Conservation (phyloP, 2,329 filamentous ascomycete genomes). For the Ambrosiella xylebori region DNA sequence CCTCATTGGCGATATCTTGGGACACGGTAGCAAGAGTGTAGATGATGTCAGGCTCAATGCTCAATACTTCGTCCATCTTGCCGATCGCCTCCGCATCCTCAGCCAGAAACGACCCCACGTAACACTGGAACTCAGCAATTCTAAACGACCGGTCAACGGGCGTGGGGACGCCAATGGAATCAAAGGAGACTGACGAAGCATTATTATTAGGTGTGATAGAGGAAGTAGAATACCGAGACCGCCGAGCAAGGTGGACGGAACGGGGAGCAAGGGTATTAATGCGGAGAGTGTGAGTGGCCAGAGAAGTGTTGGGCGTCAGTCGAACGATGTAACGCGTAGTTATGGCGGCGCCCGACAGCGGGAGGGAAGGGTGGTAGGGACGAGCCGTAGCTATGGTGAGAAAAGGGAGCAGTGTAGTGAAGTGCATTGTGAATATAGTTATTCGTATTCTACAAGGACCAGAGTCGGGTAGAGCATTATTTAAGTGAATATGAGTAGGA, state of each 20-base stretch:
- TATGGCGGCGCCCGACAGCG: not conserved
- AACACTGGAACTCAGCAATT: slow-evolving; percentile 11
- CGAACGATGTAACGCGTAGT: not conserved
- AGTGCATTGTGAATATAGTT: not conserved
- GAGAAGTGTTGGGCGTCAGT: not conserved
- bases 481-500: not conserved
- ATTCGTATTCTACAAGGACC: not conserved
- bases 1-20: not conserved
- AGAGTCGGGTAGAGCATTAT: not conserved
- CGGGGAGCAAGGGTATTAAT: not conserved
- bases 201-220: not conserved
- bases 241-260: not conserved
- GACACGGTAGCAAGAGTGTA: not conserved
- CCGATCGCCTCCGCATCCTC: slow-evolving; percentile 13
- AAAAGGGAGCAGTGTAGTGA: not conserved
- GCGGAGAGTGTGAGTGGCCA: not conserved
- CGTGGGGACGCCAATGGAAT: not conserved
- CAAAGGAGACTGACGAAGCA: not conserved
- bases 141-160: slow-evolving; percentile 3
- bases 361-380: not conserved
- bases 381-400: not conserved
- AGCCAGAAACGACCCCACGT: slow-evolving; percentile 12
- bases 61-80: slow-evolving; percentile 5
- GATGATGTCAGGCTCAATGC: slow-evolving; percentile 6
- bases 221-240: not conserved